A percentile compares a stretch with the other conserved stretches of the same genome.
Conservation (phyloP, 441 rosid genomes). For the Mallotus japonicus region DNA sequence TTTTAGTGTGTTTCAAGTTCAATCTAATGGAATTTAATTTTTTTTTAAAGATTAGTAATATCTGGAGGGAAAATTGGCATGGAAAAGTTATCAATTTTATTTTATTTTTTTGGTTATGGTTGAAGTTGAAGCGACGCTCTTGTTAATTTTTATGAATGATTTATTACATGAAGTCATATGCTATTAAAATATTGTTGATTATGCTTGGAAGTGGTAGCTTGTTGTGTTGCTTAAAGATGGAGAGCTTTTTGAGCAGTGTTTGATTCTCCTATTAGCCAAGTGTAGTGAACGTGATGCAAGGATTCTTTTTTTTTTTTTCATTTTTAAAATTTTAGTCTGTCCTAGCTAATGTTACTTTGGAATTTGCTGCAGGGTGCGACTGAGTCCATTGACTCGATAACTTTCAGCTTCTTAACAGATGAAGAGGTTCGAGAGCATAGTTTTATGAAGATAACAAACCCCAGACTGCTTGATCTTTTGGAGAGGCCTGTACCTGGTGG, state of each 20-base stretch:
- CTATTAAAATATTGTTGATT: no score
- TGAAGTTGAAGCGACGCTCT: no score
- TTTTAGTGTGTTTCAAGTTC: neutral
- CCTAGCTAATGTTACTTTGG: neutral
- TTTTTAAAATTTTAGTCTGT: neutral
- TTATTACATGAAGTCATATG: no score
- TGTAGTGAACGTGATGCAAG: neutral
- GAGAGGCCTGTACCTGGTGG: constrained; percentile 31
- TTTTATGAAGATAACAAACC: constrained; percentile 25
- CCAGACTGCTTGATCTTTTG: constrained; percentile 24
- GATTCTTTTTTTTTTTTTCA: neutral
- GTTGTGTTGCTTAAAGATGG: neutral
- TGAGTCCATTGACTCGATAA: constrained; percentile 29
- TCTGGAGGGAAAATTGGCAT: neutral
- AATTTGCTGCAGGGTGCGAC: constrained; percentile 30
- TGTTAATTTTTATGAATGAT: no score
- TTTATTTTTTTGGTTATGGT: no score
- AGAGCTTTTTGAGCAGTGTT: neutral
- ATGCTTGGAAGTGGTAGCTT: neutral
- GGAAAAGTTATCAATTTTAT: no score
- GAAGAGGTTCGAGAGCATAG: constrained; percentile 34
- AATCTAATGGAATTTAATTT: neutral
- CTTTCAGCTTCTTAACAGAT: constrained; percentile 29
- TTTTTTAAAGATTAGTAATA: neutral
- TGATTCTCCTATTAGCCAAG: constrained; percentile 5